Percentiles rank a stretch among this genome's conserved stretches.
phyloP scores from a whole-genome alignment of 2,329 filamentous ascomycete species.

The Chrysoporthe puriensis region DNA sequence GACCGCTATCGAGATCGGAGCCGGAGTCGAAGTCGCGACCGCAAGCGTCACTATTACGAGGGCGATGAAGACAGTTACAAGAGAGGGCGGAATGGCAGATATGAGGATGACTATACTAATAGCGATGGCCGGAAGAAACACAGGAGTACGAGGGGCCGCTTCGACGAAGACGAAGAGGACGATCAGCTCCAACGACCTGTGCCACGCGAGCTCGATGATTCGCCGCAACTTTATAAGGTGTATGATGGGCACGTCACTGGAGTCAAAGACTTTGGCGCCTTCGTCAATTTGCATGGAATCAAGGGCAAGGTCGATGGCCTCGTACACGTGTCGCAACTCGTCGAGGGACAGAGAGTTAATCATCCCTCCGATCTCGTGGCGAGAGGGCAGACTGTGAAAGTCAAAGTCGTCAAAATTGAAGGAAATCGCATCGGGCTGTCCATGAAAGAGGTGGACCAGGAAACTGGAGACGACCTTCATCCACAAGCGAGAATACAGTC shows the following conservation, averaged over 20 bases:
- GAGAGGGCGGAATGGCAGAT: constrained; percentile 50
- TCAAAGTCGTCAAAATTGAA: constrained; percentile 90
- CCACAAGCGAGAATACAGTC: constrained; percentile 80
- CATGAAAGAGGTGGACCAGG: constrained; percentile 97
- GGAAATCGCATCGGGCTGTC: constrained; percentile 81
- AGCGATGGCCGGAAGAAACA: constrained; percentile 44
- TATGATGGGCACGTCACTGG: constrained; percentile 91
- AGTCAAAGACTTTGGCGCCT: constrained; percentile 93
- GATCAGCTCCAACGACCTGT: constrained; percentile 69
- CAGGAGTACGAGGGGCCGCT: constrained; percentile 45
- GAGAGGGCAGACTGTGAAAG: constrained; percentile 81
- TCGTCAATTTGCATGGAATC: constrained; percentile 89
- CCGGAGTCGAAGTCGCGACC: constrained; percentile 53
- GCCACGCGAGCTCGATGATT: constrained; percentile 76
- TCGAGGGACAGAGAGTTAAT: constrained; percentile 82
- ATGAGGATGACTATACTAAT: constrained; percentile 63
- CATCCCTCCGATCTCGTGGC: constrained; percentile 88
- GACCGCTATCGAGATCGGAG: constrained; percentile 35
- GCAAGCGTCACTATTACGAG: constrained; percentile 42
- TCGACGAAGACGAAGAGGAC: constrained; percentile 51
- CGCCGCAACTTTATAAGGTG: constrained; percentile 80
- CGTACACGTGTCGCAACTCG: constrained; percentile 90
- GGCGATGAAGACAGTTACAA: constrained; percentile 45
- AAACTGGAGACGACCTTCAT: constrained; percentile 79
- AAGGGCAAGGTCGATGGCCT: constrained; percentile 88